Conservation (phyloP, 352 stramenopile species). For the Pythium vanterpoolii region DNA sequence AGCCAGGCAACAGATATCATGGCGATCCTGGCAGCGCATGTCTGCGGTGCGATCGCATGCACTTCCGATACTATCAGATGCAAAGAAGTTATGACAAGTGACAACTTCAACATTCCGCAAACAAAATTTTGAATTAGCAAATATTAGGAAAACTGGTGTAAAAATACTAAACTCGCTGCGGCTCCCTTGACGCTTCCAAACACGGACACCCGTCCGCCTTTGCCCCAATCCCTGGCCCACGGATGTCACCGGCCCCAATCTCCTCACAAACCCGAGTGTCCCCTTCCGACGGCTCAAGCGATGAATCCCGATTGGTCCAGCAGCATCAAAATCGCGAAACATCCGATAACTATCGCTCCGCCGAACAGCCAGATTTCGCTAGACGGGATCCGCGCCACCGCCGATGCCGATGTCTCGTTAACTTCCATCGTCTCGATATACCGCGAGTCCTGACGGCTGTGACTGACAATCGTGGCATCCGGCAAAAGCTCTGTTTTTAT, state of each 20-base stretch:
- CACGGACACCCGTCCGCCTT: no score
- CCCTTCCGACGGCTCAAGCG: no score
- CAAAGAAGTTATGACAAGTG: no score
- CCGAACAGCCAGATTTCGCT: background rate
- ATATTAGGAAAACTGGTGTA: background rate
- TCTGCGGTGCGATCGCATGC: no score
- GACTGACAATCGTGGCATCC: background rate
- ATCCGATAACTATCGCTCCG: background rate
- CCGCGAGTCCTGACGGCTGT: background rate
- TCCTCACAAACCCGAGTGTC: no score
- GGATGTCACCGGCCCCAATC: no score
- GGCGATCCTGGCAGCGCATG: no score
- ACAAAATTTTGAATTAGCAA: background rate
- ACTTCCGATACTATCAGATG: no score
- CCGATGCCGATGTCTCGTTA: background rate
- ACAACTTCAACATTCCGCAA: no score
- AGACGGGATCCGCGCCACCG: background rate
- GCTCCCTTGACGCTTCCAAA: background rate
- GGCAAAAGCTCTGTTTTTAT: background rate
- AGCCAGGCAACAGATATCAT: no score
- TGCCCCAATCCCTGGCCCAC: no score
- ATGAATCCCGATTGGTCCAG: background rate
- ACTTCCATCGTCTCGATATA: slow-evolving; percentile 9
- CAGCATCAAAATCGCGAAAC: background rate
- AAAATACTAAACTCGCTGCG: background rate